phyloP scores from a whole-genome alignment of 805 yeast species.

The Metschnikowia hibisci region DNA sequence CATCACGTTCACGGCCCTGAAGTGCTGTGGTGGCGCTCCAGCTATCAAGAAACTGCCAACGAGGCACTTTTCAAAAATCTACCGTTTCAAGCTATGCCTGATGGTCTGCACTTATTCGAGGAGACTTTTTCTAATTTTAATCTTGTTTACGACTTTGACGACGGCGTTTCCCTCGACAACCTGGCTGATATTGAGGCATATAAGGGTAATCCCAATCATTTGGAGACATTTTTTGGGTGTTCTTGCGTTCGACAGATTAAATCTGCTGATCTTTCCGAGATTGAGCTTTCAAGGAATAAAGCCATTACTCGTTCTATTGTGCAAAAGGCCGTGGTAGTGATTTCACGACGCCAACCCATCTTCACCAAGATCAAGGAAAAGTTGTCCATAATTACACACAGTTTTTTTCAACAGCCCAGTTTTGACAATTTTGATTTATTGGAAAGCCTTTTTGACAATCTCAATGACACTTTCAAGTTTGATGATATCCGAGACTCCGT shows the following conservation, averaged over 20 bases:
- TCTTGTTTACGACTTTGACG: slow-evolving; percentile 60
- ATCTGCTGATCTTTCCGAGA: slow-evolving; percentile 50
- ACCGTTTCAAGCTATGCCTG: slow-evolving; percentile 94
- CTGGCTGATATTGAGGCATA: slow-evolving; percentile 32
- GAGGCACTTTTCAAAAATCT: slow-evolving; percentile 69
- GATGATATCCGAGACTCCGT: slow-evolving; percentile 16
- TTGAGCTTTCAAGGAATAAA: slow-evolving; percentile 44
- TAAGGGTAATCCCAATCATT: slow-evolving; percentile 38
- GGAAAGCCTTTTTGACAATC: slow-evolving; percentile 64
- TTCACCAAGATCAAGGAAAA: slow-evolving; percentile 88
- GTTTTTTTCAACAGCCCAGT: slow-evolving; percentile 77
- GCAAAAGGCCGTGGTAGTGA: slow-evolving; percentile 85
- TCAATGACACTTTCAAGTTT: slow-evolving; percentile 35
- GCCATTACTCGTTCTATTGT: slow-evolving; percentile 83
- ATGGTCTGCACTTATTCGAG: slow-evolving; percentile 90
- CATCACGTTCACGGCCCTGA: slow-evolving; percentile 93
- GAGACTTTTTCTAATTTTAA: slow-evolving; percentile 93
- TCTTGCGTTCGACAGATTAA: slow-evolving; percentile 86
- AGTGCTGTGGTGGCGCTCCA: slow-evolving; percentile 78
- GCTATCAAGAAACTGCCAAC: slow-evolving; percentile 29
- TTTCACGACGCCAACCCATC: slow-evolving; percentile 75
- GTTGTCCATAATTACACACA: slow-evolving; percentile 80
- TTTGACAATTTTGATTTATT: slow-evolving; percentile 69
- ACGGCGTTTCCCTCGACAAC: slow-evolving; percentile 43
- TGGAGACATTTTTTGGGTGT: slow-evolving; percentile 83